phyloP scores from a whole-genome alignment of 352 stramenopile genomes.

The Aphanomyces cochlioides region DNA sequence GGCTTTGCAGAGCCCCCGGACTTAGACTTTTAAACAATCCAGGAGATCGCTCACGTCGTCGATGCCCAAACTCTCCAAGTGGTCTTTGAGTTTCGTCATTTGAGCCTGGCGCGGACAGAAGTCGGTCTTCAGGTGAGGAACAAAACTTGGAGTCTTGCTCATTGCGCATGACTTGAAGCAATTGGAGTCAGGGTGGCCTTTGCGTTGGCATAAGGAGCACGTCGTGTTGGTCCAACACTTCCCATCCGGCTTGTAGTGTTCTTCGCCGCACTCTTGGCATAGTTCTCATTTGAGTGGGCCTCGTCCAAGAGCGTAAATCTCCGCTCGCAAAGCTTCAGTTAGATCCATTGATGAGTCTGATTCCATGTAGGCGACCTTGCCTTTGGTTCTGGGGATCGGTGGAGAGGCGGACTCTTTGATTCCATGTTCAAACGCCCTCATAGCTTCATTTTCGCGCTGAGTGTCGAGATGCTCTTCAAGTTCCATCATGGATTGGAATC shows the following conservation, averaged over 20 bases:
- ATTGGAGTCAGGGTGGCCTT: not conserved
- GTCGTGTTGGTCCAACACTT: not conserved
- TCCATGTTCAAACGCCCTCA: too few species aligned
- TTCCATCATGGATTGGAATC: too few species aligned
- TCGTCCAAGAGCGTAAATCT: not conserved
- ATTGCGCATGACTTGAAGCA: not conserved
- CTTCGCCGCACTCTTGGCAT: not conserved
- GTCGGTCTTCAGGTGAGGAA: too few species aligned
- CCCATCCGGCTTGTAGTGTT: not conserved
- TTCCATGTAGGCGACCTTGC: too few species aligned
- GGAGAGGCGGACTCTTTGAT: too few species aligned
- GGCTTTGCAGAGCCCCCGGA: not conserved
- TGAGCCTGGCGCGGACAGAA: not conserved
- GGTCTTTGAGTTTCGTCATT: not conserved
- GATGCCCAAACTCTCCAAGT: not conserved
- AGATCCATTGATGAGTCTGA: too few species aligned
- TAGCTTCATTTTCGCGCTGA: too few species aligned
- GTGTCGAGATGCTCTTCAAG: too few species aligned
- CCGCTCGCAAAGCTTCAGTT: not conserved
- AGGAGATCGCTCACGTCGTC: not conserved
- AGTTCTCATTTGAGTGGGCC: too few species aligned
- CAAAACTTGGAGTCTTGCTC: not conserved
- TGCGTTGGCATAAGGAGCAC: not conserved
- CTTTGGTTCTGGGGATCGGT: too few species aligned
- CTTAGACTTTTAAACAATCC: slow-evolving; percentile 4